A percentile compares a stretch with the other conserved stretches of the same genome.
Evolutionary conservation across 306 rosid genomes (phyloP).

Genomic region (Acmispon strigosus): DNA sequence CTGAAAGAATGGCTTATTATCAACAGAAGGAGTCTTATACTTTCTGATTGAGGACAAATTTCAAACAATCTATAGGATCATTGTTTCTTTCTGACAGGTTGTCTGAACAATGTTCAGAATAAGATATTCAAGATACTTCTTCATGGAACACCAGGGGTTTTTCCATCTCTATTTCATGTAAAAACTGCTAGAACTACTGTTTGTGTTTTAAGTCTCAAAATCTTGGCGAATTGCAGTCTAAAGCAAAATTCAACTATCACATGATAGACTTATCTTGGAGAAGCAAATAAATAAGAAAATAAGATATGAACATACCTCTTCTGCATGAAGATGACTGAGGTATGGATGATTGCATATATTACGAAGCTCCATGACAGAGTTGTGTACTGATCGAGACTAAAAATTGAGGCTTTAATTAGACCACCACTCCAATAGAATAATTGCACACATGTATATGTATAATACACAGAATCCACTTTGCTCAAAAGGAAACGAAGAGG

Average conservation of each 20-base stretch:
- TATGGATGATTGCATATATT: conserved; percentile 96
- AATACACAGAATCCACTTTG: too few relatives aligned
- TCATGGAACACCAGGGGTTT: background rate
- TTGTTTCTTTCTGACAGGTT: background rate
- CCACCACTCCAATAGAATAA: too few relatives aligned
- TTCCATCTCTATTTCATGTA: background rate
- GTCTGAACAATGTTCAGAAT: background rate
- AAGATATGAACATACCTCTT: conserved; percentile 53
- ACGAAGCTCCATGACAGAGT: conserved; percentile 95
- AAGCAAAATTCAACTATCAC: background rate
- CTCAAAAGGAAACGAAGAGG: too few relatives aligned
- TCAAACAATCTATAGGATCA: background rate
- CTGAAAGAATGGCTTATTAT: background rate
- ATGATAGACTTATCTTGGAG: conserved; percentile 1
- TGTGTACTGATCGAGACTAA: conserved; percentile 87
- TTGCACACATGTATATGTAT: background rate
- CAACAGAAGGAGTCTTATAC: background rate
- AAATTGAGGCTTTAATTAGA: conserved; percentile 31
- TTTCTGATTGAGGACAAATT: background rate
- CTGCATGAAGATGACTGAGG: conserved; percentile 89
- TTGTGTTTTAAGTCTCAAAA: background rate
- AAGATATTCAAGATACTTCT: background rate
- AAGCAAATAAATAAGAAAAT: background rate
- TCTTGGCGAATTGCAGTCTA: background rate
- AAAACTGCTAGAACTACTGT: background rate